Base-by-base conservation (phyloP, 768 basidiomycete genomes). In the Naematelia encephala region DNA sequence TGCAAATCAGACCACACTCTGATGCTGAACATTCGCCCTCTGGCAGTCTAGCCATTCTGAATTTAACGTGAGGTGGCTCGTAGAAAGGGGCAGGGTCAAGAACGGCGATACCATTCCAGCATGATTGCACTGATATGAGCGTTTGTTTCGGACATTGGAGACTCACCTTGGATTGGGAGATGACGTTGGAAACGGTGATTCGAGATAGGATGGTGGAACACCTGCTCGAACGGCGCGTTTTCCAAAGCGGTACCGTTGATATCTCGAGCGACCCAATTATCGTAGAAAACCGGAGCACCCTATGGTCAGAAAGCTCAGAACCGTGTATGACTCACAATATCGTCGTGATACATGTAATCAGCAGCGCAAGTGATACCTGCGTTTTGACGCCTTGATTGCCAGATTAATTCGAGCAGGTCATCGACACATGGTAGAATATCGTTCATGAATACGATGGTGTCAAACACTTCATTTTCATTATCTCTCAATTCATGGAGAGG, bases 281-380 rank as follows among this genome's bases (percentile, higher is more conserved):
- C 79, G 80, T 98, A 98, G 77, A 98, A 98, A 16, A 97, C 93
- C 1, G 94, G 94, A 0, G 90, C 82, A 13, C 85, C 84, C 84
- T 84, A 57, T 21, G 12, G 23, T 14, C 26, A 54, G 39, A 48
- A 14, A 30, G 22, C 27, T 19, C 12, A 3, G 14, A 19, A 19
- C 14, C 10, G 51, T 5, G 13, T n/a, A 16, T 3, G 5, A 82
- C 85, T 67, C 65, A 85, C 88, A 63, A 97, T 88, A 48, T 94
- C 92, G 27, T 92, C 85, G 80, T 99, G 96, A 80, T 89, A 99
- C 91, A 99, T 98, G 80, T 99, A 99, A 75, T 99, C 94, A 0
- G 92, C 86, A 0, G 94, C 96, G 69, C 96, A 98, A 10, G 96
- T 98, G 76, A 98, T 94, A 14, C 93, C 94, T 1, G 96, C 96